phyloP scores from a whole-genome alignment of 1,284 basidiomycete species.

The Puccinia novopanici region DNA sequence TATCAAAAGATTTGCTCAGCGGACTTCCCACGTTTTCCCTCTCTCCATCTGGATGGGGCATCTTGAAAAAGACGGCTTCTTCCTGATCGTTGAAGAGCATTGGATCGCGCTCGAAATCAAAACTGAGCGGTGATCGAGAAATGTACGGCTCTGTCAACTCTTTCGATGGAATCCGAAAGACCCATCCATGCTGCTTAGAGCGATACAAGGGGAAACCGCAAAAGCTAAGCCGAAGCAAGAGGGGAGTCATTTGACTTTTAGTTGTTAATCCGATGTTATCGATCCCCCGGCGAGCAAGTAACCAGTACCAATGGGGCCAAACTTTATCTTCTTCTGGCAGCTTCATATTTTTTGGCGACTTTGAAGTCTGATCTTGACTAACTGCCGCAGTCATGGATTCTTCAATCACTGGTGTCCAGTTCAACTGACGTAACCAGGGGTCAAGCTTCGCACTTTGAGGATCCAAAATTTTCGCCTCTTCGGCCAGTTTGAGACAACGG shows the following conservation, averaged over 20 bases:
- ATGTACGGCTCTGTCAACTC: constrained; percentile 52
- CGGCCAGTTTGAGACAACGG: constrained; percentile 51
- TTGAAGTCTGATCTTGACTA: constrained; percentile 8
- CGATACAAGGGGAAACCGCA: constrained; percentile 79
- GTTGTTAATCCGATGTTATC: constrained; percentile 78
- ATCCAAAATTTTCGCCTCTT: constrained; percentile 31
- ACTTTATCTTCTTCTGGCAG: constrained; percentile 53
- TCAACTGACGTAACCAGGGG: constrained; percentile 54
- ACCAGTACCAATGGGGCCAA: constrained; percentile 96
- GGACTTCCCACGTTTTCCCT: constrained; percentile 90
- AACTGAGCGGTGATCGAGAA: constrained; percentile 54
- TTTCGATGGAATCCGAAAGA: constrained; percentile 71
- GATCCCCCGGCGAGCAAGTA: constrained; percentile 63
- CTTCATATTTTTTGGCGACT: constrained; percentile 6
- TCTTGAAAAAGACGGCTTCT: constrained; percentile 75
- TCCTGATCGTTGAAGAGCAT: constrained; percentile 63
- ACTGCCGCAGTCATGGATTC: constrained; percentile 39
- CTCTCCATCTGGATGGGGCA: constrained; percentile 95
- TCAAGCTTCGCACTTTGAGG: constrained; percentile 36
- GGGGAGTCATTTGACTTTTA: constrained; percentile 77
- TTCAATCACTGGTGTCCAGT: constrained; percentile 53
- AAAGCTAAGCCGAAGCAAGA: constrained; percentile 87
- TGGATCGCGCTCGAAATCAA: constrained; percentile 62
- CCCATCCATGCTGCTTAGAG: constrained; percentile 89
- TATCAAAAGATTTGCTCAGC: constrained; percentile 83